Evolutionary conservation across 768 basidiomycete species (phyloP).

Genomic region (Amanita rubescens): DNA sequence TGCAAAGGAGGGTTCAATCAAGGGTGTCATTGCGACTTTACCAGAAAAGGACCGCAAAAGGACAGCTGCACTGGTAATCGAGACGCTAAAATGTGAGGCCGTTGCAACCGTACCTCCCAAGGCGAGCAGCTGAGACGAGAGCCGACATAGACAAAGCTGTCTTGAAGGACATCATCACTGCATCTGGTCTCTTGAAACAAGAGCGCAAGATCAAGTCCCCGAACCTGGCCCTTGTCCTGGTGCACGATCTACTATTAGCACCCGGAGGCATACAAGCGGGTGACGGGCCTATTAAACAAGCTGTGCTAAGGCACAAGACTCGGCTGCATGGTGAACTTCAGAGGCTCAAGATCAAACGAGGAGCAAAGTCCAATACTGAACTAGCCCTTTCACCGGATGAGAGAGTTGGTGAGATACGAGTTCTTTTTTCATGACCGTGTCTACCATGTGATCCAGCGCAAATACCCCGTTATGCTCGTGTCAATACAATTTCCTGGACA

Average conservation of each 20-base stretch:
- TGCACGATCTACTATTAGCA: slow-evolving; percentile 84
- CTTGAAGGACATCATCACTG: slow-evolving; percentile 62
- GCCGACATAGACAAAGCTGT: slow-evolving; percentile 60
- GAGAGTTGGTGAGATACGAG: slow-evolving; percentile 45
- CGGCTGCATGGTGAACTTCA: slow-evolving; percentile 82
- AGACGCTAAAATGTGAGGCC: slow-evolving; percentile 87
- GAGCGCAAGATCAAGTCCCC: slow-evolving; percentile 74
- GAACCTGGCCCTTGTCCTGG: slow-evolving; percentile 76
- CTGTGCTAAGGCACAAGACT: slow-evolving; percentile 82
- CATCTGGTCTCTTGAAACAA: slow-evolving; percentile 59
- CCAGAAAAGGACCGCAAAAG: slow-evolving; percentile 71
- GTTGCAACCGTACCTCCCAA: slow-evolving; percentile 5
- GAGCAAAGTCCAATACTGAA: slow-evolving; percentile 55
- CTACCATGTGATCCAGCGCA: slow-evolving; percentile 33
- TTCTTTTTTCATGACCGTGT: slow-evolving; percentile 4
- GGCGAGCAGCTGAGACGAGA: background rate
- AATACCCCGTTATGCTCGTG: slow-evolving; percentile 81
- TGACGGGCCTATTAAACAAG: slow-evolving; percentile 86
- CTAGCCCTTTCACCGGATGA: slow-evolving; percentile 55
- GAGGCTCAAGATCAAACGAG: slow-evolving; percentile 72
- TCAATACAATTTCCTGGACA: slow-evolving; percentile 69
- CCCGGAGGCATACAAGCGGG: slow-evolving; percentile 77
- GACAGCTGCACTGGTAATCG: slow-evolving; percentile 82
- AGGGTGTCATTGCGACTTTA: slow-evolving; percentile 68
- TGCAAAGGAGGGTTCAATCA: slow-evolving; percentile 87